Conservation (phyloP, 495 filamentous ascomycete genomes). For the Friedmanniomyces simplex region DNA sequence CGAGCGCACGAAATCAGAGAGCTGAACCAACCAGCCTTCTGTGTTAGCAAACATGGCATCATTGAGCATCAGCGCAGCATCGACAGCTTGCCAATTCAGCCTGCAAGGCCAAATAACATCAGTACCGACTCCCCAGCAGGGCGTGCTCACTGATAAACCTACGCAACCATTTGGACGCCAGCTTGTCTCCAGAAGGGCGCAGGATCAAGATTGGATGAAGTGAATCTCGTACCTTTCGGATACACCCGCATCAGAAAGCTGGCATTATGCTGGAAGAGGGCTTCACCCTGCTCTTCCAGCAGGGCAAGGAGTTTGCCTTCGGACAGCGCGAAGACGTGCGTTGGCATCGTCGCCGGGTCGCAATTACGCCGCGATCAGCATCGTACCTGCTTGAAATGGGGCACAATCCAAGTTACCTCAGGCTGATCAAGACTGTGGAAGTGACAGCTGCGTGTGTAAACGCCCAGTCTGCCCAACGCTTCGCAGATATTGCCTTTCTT, state of each 20-base stretch:
- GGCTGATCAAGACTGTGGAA: slow-evolving; percentile 60
- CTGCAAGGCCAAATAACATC: too few species aligned
- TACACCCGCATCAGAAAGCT: slow-evolving; percentile 79
- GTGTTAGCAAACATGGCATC: slow-evolving; percentile 81
- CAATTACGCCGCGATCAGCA: too few species aligned
- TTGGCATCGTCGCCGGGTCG: slow-evolving; percentile 51
- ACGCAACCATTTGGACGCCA: slow-evolving; percentile 75
- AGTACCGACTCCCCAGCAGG: too few species aligned
- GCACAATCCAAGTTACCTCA: slow-evolving; percentile 38
- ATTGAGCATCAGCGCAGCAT: slow-evolving; percentile 93
- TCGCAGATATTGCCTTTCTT: slow-evolving; percentile 65
- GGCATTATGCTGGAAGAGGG: slow-evolving; percentile 75
- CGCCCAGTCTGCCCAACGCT: slow-evolving; percentile 58
- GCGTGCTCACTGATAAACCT: too few species aligned
- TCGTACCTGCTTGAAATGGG: too few species aligned
- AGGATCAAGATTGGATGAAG: slow-evolving; percentile 78
- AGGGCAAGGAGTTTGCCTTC: slow-evolving; percentile 67
- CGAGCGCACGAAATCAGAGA: too few species aligned
- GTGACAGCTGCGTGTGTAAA: slow-evolving; percentile 73
- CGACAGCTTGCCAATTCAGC: slow-evolving; percentile 87
- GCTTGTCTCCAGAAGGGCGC: slow-evolving; percentile 71
- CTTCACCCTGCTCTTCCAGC: slow-evolving; percentile 46
- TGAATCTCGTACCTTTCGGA: slow-evolving; percentile 69
- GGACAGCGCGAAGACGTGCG: slow-evolving; percentile 78
- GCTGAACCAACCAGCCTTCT: slow-evolving; percentile 45